These are phyloP conservation scores for Cercospora zeina DNA, from an alignment of 2,329 filamentous ascomycete species.

Conservation along the genomic window DNA sequence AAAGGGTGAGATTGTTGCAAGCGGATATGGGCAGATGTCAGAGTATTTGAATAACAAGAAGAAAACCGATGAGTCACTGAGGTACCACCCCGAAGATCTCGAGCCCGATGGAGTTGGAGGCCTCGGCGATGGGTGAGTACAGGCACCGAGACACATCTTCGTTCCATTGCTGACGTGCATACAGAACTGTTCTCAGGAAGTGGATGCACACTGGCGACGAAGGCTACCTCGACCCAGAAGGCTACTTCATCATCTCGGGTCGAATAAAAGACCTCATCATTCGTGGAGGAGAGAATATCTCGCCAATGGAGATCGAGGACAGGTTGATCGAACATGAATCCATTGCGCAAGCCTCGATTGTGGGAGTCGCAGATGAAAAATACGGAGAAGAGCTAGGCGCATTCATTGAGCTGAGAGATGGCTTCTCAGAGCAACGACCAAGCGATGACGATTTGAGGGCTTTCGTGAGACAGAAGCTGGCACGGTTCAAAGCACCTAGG, in stretches of 20 bases:
- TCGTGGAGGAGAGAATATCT: conserved; percentile 67
- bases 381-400: conserved; percentile 36
- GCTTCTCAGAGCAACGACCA: conserved; percentile 18
- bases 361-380: conserved; percentile 34
- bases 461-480: conserved; percentile 31
- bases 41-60: conserved; percentile 67
- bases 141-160: too few relatives aligned
- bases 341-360: conserved; percentile 33
- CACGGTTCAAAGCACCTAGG: conserved; percentile 34
- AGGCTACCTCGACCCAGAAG: conserved; percentile 50
- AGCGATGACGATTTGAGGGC: conserved; percentile 29
- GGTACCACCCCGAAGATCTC: conserved; percentile 33
- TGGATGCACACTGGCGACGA: conserved; percentile 68
- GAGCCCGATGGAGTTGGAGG: conserved; percentile 31
- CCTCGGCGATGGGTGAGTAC: conserved; percentile 28
- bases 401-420: conserved; percentile 40
- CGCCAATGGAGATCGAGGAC: conserved; percentile 37
- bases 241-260: conserved; percentile 43
- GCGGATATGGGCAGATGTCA: conserved; percentile 72
- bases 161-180: background rate
- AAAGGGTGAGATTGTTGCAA: conserved; percentile 73
- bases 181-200: conserved; percentile 41
- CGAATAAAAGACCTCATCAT: conserved; percentile 40
- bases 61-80: conserved; percentile 71
- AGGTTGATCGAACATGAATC: conserved; percentile 31